Evolutionary conservation across 805 yeast genomes (phyloP).

Genomic region (Wickerhamomyces tratensis): DNA sequence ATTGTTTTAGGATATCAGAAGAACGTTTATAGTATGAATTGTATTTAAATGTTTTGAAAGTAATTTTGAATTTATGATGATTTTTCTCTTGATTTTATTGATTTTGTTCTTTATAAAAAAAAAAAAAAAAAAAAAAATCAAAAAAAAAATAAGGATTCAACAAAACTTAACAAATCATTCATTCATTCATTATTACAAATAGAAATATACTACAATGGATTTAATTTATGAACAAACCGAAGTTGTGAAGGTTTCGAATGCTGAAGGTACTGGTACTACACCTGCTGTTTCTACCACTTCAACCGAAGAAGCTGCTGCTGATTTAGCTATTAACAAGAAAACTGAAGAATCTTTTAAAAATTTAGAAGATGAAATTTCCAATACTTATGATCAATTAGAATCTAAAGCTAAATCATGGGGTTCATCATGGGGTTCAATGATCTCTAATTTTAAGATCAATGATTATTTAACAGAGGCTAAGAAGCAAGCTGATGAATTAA

Average conservation of each 20-base stretch:
- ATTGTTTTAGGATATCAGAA: not conserved
- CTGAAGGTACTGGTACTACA: not conserved
- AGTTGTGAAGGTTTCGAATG: not conserved
- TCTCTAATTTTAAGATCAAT: constrained; percentile 25
- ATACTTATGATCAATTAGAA: constrained; percentile 38
- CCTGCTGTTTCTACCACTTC: not conserved
- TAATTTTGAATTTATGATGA: too few relatives aligned
- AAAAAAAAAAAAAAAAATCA: too few relatives aligned
- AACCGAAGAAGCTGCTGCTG: constrained; percentile 1
- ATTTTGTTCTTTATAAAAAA: too few relatives aligned
- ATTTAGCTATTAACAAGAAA: constrained; percentile 23
- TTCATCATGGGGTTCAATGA: constrained; percentile 24
- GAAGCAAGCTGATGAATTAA: constrained; percentile 8
- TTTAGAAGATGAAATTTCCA: constrained; percentile 44
- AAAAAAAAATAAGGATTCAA: too few relatives aligned
- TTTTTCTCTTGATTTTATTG: too few relatives aligned
- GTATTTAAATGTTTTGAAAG: too few relatives aligned
- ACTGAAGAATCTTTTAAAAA: constrained; percentile 45
- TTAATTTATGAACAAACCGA: constrained; percentile 13
- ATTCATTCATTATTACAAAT: too few relatives aligned
- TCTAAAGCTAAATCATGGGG: constrained; percentile 27
- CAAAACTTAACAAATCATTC: too few relatives aligned
- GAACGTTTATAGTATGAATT: too few relatives aligned
- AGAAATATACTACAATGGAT: constrained; percentile 15
- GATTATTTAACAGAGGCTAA: constrained; percentile 19